Evolutionary conservation across 805 yeast species (phyloP), one percentile per base, ranked within the genome.

Genomic region (Pichia scutulata): DNA sequence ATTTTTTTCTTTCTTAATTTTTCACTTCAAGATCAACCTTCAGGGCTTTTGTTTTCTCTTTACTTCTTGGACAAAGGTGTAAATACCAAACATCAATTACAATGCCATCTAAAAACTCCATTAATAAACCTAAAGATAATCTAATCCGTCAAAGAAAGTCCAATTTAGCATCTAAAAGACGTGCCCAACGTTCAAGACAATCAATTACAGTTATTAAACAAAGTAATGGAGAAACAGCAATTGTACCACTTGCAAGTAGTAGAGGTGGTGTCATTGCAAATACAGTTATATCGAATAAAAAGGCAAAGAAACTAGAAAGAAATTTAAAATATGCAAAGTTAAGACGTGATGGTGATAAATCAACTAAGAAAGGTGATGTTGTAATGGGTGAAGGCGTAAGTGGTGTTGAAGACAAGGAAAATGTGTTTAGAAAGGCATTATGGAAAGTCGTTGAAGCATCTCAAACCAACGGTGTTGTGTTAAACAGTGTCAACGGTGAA

Each of bases 101-200:
- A 6, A 87, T 87, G 95, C 93, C 95, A 33, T 82, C 89, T 18
- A 84, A 77, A 69, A 88, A 86, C 73, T 79, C 89, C 42, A 74
- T 88, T 57, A 89, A 89, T 68, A 86, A 82, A 67, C 95, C 93
- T 44, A 84, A 82, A 64, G 78, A 76, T 57, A 75, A 77, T 54
- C 67, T 79, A 39, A 70, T 68, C 55, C 70, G 80, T 73, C 74
- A 52, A 72, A 73, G 47, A 82, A 78, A 65, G 73, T 77, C 43
- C 65, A 43, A 37, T 28, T 8, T 42, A 6, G 72, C 33, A 61
- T 75, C 40, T 66, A 81, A 28, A 77, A 80, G 23, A 74, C 71
- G 59, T 81, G 76, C 63, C 74, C 88, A 67, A 72, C 82, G 36
- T 47, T 24, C 46, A 25, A 37, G 45, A 19, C 49, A 49, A 39